phyloP scores from a whole-genome alignment of 2,329 filamentous ascomycete species.

The Lecanoromycetidae sp. region DNA sequence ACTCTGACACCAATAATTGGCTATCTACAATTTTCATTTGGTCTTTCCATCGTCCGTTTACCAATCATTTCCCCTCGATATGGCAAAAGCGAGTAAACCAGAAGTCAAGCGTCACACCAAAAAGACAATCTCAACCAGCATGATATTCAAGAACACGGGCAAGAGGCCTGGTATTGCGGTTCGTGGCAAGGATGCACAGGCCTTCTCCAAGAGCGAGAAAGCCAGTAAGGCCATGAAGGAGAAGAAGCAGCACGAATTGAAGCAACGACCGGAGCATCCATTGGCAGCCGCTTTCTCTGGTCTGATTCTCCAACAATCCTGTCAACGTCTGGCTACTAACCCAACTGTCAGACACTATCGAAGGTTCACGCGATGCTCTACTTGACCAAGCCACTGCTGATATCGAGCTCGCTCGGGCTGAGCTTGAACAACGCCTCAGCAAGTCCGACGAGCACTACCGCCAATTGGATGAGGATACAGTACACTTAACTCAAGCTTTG shows the following conservation, averaged over 20 bases:
- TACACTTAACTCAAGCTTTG: background rate
- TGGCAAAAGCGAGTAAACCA: constrained; percentile 1
- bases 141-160: constrained; percentile 5
- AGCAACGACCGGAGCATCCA: constrained; percentile 3
- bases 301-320: background rate
- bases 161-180: background rate
- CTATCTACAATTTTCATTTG: background rate
- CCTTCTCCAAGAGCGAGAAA: constrained; percentile 4
- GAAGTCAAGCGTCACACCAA: background rate
- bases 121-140: background rate
- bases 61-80: background rate
- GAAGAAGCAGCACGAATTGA: constrained; percentile 3
- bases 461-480: background rate
- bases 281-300: constrained; percentile 7
- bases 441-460: background rate
- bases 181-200: background rate
- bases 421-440: background rate
- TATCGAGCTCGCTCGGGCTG: background rate
- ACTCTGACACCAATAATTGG: too few relatives aligned
- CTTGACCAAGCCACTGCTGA: background rate
- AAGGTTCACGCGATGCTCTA: constrained; percentile 8
- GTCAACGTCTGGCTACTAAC: background rate
- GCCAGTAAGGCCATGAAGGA: background rate
- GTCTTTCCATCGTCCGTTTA: background rate
- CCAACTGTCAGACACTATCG: constrained; percentile 1